phyloP scores from a whole-genome alignment of 805 yeast genomes.

The Monosporozyma aquatica region DNA sequence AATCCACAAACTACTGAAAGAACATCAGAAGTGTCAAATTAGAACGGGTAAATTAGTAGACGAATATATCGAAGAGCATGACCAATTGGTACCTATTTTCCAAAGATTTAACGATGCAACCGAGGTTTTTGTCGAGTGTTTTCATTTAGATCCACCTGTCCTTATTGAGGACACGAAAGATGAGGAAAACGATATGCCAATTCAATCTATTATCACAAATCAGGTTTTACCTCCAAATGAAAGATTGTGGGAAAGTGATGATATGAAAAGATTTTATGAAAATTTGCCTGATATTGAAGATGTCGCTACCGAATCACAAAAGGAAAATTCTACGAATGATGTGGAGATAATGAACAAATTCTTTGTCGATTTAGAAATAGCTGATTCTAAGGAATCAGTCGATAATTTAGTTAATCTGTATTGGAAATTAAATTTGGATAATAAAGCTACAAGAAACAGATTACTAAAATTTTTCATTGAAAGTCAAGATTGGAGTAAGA shows the following conservation, averaged over 20 bases:
- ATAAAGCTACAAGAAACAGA: conserved; percentile 63
- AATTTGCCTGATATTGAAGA: conserved; percentile 38
- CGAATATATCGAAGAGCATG: conserved; percentile 32
- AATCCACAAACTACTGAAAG: conserved; percentile 31
- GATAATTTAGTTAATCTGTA: conserved; percentile 41
- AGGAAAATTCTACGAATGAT: conserved; percentile 13
- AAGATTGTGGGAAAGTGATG: conserved; percentile 55
- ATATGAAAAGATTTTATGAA: conserved; percentile 56
- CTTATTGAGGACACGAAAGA: conserved; percentile 24
- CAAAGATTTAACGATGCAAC: conserved; percentile 39
- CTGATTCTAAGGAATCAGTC: conserved; percentile 39
- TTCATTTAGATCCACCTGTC: conserved; percentile 34
- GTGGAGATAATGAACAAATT: conserved; percentile 38
- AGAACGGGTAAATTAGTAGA: conserved; percentile 52
- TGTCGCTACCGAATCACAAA: conserved; percentile 24
- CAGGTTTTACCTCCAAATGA: conserved; percentile 15
- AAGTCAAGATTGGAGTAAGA: conserved; percentile 37
- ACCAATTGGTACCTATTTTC: conserved; percentile 29
- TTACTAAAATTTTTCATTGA: conserved; percentile 48
- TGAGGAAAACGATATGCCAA: conserved; percentile 19
- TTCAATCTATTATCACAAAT: conserved; percentile 24
- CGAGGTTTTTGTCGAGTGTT: conserved; percentile 35
- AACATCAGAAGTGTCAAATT: conserved; percentile 47
- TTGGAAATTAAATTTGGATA: conserved; percentile 45
- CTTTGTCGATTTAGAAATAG: conserved; percentile 35